Conservation (phyloP, 2,329 filamentous ascomycete genomes). For the Aureobasidium sp. region DNA sequence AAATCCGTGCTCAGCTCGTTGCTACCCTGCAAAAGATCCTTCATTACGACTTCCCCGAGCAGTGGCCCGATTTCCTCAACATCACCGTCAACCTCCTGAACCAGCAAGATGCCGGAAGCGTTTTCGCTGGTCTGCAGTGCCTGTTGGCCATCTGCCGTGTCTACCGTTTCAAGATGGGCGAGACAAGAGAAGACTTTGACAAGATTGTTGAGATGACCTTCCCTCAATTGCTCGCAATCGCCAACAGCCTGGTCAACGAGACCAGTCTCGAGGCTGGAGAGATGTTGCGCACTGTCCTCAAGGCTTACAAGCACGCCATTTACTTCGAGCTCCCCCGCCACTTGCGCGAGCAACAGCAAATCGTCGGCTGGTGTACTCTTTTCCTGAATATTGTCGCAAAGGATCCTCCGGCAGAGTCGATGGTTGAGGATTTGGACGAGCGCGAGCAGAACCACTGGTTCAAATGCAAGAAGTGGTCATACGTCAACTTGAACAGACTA, state of each 20-base stretch:
- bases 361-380: slow-evolving; percentile 92
- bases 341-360: slow-evolving; percentile 70
- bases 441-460: slow-evolving; percentile 96
- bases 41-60: slow-evolving; percentile 86
- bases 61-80: slow-evolving; percentile 91
- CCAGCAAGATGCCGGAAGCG: slow-evolving; percentile 74
- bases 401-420: slow-evolving; percentile 65
- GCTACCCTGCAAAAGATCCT: slow-evolving; percentile 93
- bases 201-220: slow-evolving; percentile 90
- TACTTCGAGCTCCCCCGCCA: slow-evolving; percentile 79
- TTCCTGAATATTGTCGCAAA: slow-evolving; percentile 89
- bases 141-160: slow-evolving; percentile 89
- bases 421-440: slow-evolving; percentile 73
- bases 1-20: slow-evolving; percentile 85
- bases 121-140: slow-evolving; percentile 90
- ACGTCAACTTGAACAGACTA: slow-evolving; percentile 91
- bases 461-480: slow-evolving; percentile 99
- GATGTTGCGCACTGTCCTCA: slow-evolving; percentile 91
- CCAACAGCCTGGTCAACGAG: slow-evolving; percentile 80
- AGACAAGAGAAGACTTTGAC: slow-evolving; percentile 78
- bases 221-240: slow-evolving; percentile 76
- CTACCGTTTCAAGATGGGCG: slow-evolving; percentile 86
- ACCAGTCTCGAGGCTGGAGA: slow-evolving; percentile 90
- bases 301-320: slow-evolving; percentile 96
- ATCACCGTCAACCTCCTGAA: slow-evolving; percentile 84